Percentiles rank a stretch among this genome's conserved stretches.
phyloP scores from a whole-genome alignment of 257 asterid genomes.

The Solanum verrucosum region DNA sequence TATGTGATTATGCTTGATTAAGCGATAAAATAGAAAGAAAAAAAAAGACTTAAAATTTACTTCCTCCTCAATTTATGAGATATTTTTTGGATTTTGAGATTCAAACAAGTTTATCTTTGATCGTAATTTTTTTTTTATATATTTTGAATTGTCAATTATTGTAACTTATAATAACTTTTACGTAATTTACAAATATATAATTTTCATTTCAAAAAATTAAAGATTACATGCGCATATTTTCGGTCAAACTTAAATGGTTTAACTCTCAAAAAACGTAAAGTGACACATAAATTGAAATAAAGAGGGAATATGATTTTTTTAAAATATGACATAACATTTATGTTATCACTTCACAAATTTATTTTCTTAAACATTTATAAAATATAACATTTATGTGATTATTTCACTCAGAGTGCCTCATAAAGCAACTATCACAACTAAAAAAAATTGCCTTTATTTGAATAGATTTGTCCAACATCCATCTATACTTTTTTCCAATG shows the following conservation, averaged over 20 bases:
- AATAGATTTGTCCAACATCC: background rate
- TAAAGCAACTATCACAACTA: background rate
- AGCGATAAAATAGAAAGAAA: background rate
- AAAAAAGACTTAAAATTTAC: background rate
- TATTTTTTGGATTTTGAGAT: rapidly evolving
- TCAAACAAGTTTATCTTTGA: too few relatives aligned
- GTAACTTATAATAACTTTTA: too few relatives aligned
- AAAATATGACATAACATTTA: background rate
- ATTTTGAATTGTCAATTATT: too few relatives aligned
- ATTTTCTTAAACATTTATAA: background rate
- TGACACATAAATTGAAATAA: too few relatives aligned
- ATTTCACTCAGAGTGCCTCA: background rate
- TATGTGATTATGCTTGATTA: background rate
- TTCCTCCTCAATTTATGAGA: too few relatives aligned
- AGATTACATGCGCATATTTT: too few relatives aligned
- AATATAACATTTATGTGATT: background rate
- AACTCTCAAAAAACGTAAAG: too few relatives aligned
- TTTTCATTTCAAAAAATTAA: too few relatives aligned
- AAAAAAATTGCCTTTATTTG: background rate
- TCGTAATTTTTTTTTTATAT: too few relatives aligned
- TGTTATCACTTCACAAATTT: background rate
- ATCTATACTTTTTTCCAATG: background rate
- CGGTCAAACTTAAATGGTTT: too few relatives aligned
- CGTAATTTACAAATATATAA: too few relatives aligned
- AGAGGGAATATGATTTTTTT: too few relatives aligned